These are phyloP conservation scores for Macaranga tanarius DNA, from an alignment of 441 rosid species.

Conservation along the genomic window DNA sequence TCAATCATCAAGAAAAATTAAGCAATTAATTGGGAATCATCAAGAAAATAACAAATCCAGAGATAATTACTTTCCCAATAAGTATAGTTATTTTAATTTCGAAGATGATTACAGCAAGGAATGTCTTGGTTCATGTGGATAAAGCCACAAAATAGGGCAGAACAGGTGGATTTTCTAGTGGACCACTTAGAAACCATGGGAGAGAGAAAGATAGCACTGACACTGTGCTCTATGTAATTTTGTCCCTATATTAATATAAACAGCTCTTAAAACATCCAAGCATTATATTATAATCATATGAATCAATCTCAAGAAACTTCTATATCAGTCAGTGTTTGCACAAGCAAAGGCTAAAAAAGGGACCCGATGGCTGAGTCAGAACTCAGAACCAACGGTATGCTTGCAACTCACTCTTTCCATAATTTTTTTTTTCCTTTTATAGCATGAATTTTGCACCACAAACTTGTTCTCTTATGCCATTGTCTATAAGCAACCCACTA, in stretches of 20 bases:
- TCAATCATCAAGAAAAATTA: background rate
- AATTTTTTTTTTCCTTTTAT: background rate
- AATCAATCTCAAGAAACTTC: background rate
- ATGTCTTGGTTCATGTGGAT: background rate
- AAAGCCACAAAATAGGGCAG: conserved; percentile 11
- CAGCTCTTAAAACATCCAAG: too few relatives aligned
- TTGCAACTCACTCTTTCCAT: conserved; percentile 4
- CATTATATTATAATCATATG: too few relatives aligned
- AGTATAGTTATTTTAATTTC: background rate
- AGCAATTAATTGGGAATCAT: background rate
- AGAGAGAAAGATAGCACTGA: background rate
- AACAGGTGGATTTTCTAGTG: background rate
- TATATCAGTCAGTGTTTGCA: background rate
- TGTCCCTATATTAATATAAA: too few relatives aligned
- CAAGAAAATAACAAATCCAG: background rate
- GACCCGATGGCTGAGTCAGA: background rate
- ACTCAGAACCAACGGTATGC: background rate
- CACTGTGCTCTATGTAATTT: too few relatives aligned
- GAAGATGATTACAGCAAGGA: conserved; percentile 6
- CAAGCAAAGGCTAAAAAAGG: background rate
- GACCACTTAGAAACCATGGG: background rate
- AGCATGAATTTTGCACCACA: background rate
- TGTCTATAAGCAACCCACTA: background rate
- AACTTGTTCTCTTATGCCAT: conserved; percentile 2
- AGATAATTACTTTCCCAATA: too few relatives aligned